Evolutionary conservation across 2,329 filamentous ascomycete genomes (phyloP), one percentile per base, ranked within the genome.

Genomic region (Phyllosticta ampelicida): DNA sequence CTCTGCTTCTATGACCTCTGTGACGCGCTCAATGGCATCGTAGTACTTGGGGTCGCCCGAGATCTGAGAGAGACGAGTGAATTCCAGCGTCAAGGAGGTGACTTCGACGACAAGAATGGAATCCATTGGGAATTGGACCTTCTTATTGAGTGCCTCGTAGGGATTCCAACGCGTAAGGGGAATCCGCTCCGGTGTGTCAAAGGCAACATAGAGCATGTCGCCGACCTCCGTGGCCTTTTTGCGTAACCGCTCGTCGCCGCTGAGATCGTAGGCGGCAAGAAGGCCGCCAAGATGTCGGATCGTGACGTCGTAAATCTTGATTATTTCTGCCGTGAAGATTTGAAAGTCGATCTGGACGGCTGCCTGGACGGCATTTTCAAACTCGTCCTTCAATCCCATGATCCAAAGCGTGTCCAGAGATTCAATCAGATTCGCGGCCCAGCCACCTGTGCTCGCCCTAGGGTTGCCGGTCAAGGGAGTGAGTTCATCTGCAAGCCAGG

Each of bases 121-220:
- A 2, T 68, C 63, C 55, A 75, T 70, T 16, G 75, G 75, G 16
- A 68, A 63, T 58, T 76, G 75, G 23, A 65, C 60, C 53, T 69
- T 66, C n/a, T 68, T 71, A 20, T 67, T 65, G 3, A 72, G 66
- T 16, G 71, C 72, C 11, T 68, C 66, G 54, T 70, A 67, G 23
- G 74, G 70, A 18, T 73, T 67, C 76, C 75, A 78, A 56, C 75
- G 66, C 0, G 75, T 76, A 53, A 77, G 70, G 5, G 92, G 91
- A 89, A 97, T 95, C 64, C 90, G 84, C 70, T 97, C 96, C 0
- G 91, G 91, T 0, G 92, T 96, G 71, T 95, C 90, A 66, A 95
- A 95, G 3, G 87, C 81, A 56, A 86, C 84, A 75, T 91, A 90
- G 29, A 95, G 75, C 61, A 95, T 80, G 65, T 92, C 87, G 48